Base-by-base conservation (phyloP, 345 rosid genomes). In the Rhodamnia argentea region DNA sequence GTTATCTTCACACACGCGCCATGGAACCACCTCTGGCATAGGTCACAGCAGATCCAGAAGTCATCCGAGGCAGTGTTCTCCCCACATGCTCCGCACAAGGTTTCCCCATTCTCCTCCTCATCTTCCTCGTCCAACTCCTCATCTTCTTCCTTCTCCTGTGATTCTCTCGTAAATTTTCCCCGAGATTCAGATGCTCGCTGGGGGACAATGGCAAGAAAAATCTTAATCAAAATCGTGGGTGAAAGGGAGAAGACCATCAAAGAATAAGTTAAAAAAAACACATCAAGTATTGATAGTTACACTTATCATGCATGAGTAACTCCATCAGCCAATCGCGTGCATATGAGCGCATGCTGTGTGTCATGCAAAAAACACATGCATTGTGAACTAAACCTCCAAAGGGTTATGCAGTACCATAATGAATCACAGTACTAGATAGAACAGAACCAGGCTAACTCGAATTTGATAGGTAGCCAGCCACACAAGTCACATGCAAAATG, bases 11-110 rank as follows among this genome's bases (percentile, higher is more conserved):
- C 96, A 82, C 96, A 92, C 90, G 91, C 89, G 42, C 95, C 94
- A 87, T 93, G 95, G 92, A 93, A 96, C 98, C 98, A 96, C 82
- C 88, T 94, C 89, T 91, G 94, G 42, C 98, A 94, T 44, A 91
- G 74, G 87, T 95, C 98, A 42, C 98, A 95, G 86, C 94, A 94
- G 56, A 95, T 95, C 98, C 97, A 95, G 92, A 95, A 95, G 84
- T 94, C 97, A 81, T 93, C 94, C 4, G 93, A 26, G 13, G 90
- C 98, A 83, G 93, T 95, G 90, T 92, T 95, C 90, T 95, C 96
- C 42, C 96, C 95, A 85, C 98, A 96, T 18, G 94, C 94, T 56
- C 94, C 93, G 20, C 96, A 94, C 54, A 92, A 84, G 52, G 94
- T 90, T 29, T 94, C 94, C 42, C 94, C 94, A 58, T 90, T 93